A percentile compares a stretch with the other conserved stretches of the same genome.
phyloP scores from a whole-genome alignment of 1,139 yeast genomes.

The Pichia sp. region DNA sequence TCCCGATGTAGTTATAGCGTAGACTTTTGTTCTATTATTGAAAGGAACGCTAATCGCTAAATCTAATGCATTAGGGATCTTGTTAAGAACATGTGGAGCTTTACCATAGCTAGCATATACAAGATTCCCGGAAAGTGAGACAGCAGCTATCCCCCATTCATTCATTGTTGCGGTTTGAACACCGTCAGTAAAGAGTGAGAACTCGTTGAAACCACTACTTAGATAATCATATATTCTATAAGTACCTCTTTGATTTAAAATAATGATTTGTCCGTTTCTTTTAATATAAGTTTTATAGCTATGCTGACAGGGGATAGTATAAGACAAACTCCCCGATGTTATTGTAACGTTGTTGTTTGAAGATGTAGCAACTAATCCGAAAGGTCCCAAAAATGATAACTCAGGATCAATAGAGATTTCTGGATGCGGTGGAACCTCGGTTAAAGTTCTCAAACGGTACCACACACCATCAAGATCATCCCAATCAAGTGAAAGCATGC shows the following conservation, averaged over 20 bases:
- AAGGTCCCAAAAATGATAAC: not conserved
- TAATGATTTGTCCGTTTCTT: not conserved
- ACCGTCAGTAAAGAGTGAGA: not conserved
- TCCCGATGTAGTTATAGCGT: constrained; percentile 5
- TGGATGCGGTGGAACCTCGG: not conserved
- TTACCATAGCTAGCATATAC: not conserved
- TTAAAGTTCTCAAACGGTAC: not conserved
- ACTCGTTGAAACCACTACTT: not conserved
- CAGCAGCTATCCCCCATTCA: not conserved
- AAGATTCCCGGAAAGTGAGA: not conserved
- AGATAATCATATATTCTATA: not conserved
- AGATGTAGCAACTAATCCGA: not conserved
- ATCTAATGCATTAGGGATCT: not conserved
- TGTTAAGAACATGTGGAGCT: not conserved
- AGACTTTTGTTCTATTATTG: not conserved
- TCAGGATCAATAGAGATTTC: not conserved
- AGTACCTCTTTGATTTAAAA: not conserved
- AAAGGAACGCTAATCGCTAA: constrained; percentile 35
- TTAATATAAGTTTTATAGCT: not conserved
- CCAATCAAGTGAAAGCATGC: not conserved
- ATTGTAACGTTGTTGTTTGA: not conserved
- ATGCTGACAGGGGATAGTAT: not conserved
- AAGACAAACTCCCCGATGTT: not conserved
- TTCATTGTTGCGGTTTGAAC: not conserved
- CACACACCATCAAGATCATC: not conserved